Conservation (phyloP, 805 yeast species). For the Zygoascus bituminiphila region DNA sequence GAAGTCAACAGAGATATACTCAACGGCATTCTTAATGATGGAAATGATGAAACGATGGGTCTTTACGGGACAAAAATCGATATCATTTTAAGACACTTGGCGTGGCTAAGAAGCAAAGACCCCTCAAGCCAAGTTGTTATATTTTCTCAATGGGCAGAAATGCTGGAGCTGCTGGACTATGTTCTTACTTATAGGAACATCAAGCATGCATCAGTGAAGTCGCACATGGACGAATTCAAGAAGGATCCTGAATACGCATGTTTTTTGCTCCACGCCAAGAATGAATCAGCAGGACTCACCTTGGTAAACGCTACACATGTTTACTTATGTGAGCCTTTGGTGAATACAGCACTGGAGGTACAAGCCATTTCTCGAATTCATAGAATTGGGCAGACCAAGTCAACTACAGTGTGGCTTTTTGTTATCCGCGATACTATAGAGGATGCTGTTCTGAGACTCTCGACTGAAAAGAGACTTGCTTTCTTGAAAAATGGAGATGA, state of each 20-base stretch:
- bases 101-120: conserved; percentile 52
- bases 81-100: conserved; percentile 62
- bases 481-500: conserved; percentile 10
- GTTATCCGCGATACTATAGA: conserved; percentile 79
- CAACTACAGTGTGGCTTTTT: conserved; percentile 90
- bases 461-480: conserved; percentile 51
- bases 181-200: conserved; percentile 58
- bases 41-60: not conserved
- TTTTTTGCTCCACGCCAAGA: conserved; percentile 72
- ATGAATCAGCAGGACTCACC: conserved; percentile 85
- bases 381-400: conserved; percentile 77
- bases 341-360: conserved; percentile 76
- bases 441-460: conserved; percentile 68
- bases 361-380: conserved; percentile 92
- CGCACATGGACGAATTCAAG: conserved; percentile 50
- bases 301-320: conserved; percentile 89
- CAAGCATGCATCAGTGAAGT: conserved; percentile 46
- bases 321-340: conserved; percentile 84
- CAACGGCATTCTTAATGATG: conserved; percentile 30
- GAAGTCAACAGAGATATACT: conserved; percentile 19
- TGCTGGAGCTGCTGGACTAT: conserved; percentile 54
- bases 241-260: conserved; percentile 62
- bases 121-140: conserved; percentile 69
- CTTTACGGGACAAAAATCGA: conserved; percentile 81
- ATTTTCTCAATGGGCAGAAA: conserved; percentile 83